Conservation (phyloP, 768 basidiomycete species). For the Leccinum rimulosum region DNA sequence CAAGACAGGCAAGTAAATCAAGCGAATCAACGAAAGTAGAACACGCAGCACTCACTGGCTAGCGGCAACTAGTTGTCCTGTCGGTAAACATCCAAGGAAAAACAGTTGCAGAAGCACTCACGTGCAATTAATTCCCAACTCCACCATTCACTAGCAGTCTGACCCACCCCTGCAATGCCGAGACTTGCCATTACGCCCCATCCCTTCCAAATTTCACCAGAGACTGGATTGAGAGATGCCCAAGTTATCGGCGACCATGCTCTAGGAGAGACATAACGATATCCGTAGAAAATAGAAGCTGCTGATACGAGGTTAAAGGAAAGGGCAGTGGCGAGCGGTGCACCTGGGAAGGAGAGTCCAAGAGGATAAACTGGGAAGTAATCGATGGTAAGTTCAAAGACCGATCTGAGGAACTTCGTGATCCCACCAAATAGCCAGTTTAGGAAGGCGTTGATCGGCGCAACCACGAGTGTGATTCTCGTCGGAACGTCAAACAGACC, state of each 20-base stretch:
- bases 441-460: conserved; percentile 80
- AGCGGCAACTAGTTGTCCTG: conserved; percentile 42
- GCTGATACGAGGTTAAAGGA: conserved; percentile 83
- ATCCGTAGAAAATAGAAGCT: conserved; percentile 60
- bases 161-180: conserved; percentile 78
- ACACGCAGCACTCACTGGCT: conserved; percentile 40
- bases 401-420: not conserved
- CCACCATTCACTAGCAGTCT: conserved; percentile 95
- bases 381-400: conserved; percentile 1
- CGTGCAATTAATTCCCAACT: conserved; percentile 84
- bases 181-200: conserved; percentile 70
- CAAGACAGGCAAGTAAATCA: conserved; percentile 13
- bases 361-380: conserved; percentile 42
- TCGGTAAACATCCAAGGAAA: not conserved
- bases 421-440: conserved; percentile 80
- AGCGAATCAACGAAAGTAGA: not conserved
- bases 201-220: conserved; percentile 58
- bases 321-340: conserved; percentile 85
- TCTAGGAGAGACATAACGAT: conserved; percentile 57
- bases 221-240: conserved; percentile 44
- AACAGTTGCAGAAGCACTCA: conserved; percentile 11
- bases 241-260: conserved; percentile 64
- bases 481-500: conserved; percentile 86
- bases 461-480: conserved; percentile 74
- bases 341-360: conserved; percentile 87